Percentiles rank a stretch among this genome's conserved stretches.
These are phyloP conservation scores for Starmerella apis DNA, from an alignment of 805 yeast species.

Conservation along the genomic window DNA sequence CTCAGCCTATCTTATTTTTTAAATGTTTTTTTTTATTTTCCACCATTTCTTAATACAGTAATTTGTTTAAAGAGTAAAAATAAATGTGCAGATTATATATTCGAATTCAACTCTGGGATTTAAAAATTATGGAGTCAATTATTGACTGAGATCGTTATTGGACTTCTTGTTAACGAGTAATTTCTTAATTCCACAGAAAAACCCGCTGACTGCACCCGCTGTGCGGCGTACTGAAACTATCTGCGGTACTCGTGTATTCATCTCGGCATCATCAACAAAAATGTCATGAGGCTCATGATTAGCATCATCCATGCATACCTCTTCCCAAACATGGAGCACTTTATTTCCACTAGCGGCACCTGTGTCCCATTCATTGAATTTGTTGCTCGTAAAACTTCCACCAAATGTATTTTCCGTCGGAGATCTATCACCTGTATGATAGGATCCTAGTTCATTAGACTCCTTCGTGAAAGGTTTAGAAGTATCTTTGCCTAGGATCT, in stretches of 20 bases:
- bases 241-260: neutral
- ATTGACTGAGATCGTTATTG: neutral
- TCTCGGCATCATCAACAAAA: no score
- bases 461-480: neutral
- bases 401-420: neutral
- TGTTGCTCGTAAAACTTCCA: neutral
- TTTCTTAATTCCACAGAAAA: neutral
- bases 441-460: neutral
- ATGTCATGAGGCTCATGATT: neutral
- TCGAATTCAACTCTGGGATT: no score
- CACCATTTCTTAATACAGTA: no score
- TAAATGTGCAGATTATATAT: no score
- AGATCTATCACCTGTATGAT: neutral
- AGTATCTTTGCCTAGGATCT: neutral
- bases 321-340: neutral
- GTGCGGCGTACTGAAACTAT: neutral
- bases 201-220: neutral
- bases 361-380: constrained; percentile 4
- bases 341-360: neutral
- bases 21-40: neutral
- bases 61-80: no score
- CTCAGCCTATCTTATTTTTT: neutral
- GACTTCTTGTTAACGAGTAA: neutral
- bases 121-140: no score
- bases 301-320: neutral